These are phyloP conservation scores for Mucor irregularis DNA, from an alignment of 371 early-diverging fungal species.

Conservation along the genomic window DNA sequence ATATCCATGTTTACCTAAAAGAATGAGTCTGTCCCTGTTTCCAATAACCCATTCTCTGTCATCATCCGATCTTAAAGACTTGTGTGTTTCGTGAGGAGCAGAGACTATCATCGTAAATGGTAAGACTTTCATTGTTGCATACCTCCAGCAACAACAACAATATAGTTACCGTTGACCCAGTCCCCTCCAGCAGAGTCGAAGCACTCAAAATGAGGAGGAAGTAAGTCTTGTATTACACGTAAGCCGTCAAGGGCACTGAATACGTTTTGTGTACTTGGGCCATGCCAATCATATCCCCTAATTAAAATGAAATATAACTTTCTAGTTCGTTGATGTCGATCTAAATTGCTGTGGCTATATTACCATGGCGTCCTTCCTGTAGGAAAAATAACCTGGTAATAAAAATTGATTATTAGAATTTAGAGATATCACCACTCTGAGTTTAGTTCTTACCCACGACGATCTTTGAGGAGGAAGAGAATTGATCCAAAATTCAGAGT, in stretches of 20 bases:
- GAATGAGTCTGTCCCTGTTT: slow-evolving; percentile 10
- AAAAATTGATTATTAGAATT: no score
- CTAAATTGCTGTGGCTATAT: no score
- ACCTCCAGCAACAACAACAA: not conserved
- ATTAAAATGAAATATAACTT: not conserved
- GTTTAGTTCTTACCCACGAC: slow-evolving; percentile 46
- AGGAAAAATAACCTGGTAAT: slow-evolving; percentile 59
- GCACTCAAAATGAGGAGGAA: slow-evolving; percentile 22
- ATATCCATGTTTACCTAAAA: slow-evolving; percentile 21
- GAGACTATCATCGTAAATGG: slow-evolving; percentile 1
- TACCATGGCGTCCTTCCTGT: slow-evolving; percentile 76
- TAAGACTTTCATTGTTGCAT: no score
- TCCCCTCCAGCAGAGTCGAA: slow-evolving; percentile 8
- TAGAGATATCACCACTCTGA: no score
- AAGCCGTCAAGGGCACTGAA: slow-evolving; percentile 35
- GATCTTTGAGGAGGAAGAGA: slow-evolving; percentile 48
- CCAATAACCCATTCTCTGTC: slow-evolving; percentile 21
- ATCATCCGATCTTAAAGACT: slow-evolving; percentile 11
- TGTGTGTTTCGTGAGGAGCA: slow-evolving; percentile 8
- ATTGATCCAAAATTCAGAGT: slow-evolving; percentile 53
- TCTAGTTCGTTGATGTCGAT: no score
- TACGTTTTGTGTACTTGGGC: slow-evolving; percentile 46
- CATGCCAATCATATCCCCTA: slow-evolving; percentile 66
- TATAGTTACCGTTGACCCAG: slow-evolving; percentile 25
- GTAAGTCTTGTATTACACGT: slow-evolving; percentile 4